These are phyloP conservation scores for Speleostelium caveatum DNA, from an alignment of 78 protist genomes.

Conservation along the genomic window DNA sequence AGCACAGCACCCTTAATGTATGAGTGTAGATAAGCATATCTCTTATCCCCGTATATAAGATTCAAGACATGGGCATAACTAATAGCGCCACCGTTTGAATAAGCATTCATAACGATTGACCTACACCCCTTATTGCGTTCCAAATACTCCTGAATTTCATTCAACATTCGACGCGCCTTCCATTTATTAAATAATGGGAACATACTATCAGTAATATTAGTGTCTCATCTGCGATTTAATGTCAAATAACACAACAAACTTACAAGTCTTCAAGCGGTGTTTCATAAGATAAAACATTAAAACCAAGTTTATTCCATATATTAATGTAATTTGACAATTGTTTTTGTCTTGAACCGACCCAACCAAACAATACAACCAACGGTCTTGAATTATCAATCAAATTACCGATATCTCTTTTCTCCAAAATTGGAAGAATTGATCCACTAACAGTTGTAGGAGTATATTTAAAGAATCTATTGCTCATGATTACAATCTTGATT, in stretches of 20 bases:
- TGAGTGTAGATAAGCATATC: slow-evolving; percentile 4
- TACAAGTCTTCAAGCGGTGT: slow-evolving; percentile 10
- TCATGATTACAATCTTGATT: too few species aligned
- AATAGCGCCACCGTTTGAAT: slow-evolving; percentile 70
- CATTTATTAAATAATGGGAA: background rate
- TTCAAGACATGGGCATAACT: slow-evolving; percentile 5
- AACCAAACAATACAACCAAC: too few species aligned
- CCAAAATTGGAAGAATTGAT: too few species aligned
- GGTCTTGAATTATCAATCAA: too few species aligned
- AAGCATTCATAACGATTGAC: slow-evolving; percentile 3
- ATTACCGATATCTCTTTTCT: too few species aligned
- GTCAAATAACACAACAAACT: slow-evolving; percentile 6
- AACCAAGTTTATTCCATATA: slow-evolving; percentile 50
- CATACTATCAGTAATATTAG: background rate
- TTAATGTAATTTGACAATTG: slow-evolving; percentile 20
- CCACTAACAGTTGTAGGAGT: too few species aligned
- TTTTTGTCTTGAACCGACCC: slow-evolving; percentile 33
- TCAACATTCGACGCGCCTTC: slow-evolving; percentile 2
- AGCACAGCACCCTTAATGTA: slow-evolving; percentile 33
- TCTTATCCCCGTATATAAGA: background rate
- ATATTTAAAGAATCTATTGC: too few species aligned
- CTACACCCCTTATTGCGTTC: slow-evolving; percentile 17
- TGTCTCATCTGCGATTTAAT: background rate
- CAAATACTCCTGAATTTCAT: background rate
- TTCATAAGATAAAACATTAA: slow-evolving; percentile 5